Evolutionary conservation across 768 basidiomycete genomes (phyloP), one percentile per base, ranked within the genome.

Genomic region (Termitomyces titanicus): DNA sequence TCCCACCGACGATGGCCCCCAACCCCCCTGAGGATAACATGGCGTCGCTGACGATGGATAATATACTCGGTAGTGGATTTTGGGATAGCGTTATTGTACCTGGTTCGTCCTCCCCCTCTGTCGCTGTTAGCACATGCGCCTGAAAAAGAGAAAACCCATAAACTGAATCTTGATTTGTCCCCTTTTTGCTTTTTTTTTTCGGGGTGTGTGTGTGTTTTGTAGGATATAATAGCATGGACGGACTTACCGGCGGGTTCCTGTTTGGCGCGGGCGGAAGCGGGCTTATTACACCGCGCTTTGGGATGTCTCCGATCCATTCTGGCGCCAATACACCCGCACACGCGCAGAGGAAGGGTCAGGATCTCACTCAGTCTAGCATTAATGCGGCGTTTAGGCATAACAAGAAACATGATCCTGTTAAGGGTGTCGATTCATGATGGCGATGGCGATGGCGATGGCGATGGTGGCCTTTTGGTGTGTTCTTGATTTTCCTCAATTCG

Each of bases 41-140:
- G 34, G 71, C 71, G 54, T 78, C 77, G 39, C 65, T 93, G 57
- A 85, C 89, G 48, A 92, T 94, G 87, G 92, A 93, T 62, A 86
- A 83, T 63, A 86, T 93, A 40, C 74, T 94, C 50, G 86, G 83
- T 57, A 83, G 77, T 55, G 84, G 83, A 39, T 94, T 94, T 68
- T 94, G 92, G 92, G 92, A 93, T 68, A 92, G 80, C 61, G 84
- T 93, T 63, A 80, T 94, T 34, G 86, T 94, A 24, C 92, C 92
- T 58, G 92, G 90, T 89, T 64, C 54, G 85, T 77, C n/a, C 43
- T 40, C 25, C 33, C 44, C 40, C 39, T 75, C 47, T 34, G 35
- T 34, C 42, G n/a, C n/a, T n/a, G n/a, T n/a, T n/a, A n/a, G n/a
- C n/a, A n/a, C n/a, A n/a, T n/a, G n/a, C n/a, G n/a, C n/a, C n/a